A percentile compares a stretch with the other conserved stretches of the same genome.
Conservation (phyloP, 441 rosid genomes). For the Breynia disticha region DNA sequence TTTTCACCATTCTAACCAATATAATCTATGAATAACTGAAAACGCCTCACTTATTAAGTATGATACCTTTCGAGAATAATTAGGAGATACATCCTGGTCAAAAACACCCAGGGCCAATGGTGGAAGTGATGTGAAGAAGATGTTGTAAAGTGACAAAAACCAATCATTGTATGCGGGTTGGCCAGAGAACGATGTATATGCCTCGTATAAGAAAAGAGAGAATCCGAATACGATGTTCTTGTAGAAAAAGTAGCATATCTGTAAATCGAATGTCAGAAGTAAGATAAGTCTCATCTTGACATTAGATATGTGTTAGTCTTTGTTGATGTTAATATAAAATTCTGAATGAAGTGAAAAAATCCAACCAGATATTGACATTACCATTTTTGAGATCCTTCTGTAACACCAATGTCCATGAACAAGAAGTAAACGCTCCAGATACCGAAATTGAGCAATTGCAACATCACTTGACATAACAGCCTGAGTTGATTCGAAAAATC, state of each 20-base stretch:
- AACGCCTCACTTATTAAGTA: too few relatives aligned
- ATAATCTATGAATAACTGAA: too few relatives aligned
- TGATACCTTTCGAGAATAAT: conserved; percentile 46
- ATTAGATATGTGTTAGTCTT: neutral
- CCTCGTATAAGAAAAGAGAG: conserved; percentile 72
- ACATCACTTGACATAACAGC: conserved; percentile 95
- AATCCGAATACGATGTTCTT: conserved; percentile 85
- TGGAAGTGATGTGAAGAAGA: conserved; percentile 90
- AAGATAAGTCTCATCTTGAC: neutral
- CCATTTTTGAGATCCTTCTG: conserved; percentile 86
- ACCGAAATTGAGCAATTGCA: conserved; percentile 77
- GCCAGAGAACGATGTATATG: conserved; percentile 73
- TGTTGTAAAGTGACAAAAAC: conserved; percentile 62
- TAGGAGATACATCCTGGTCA: conserved; percentile 81
- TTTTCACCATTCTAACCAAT: neutral
- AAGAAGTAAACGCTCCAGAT: conserved; percentile 70
- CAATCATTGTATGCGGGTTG: conserved; percentile 80
- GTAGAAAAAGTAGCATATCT: conserved; percentile 98
- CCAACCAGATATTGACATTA: conserved; percentile 16
- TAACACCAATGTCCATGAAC: conserved; percentile 99
- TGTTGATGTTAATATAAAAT: conserved; percentile 1
- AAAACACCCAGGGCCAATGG: conserved; percentile 82
- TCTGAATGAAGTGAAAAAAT: conserved; percentile 2
- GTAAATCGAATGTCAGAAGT: conserved; percentile 15
- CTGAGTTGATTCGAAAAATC: conserved; percentile 23